These are phyloP conservation scores for Pseudocercospora cruenta DNA, from an alignment of 2,329 filamentous ascomycete genomes.

Conservation along the genomic window DNA sequence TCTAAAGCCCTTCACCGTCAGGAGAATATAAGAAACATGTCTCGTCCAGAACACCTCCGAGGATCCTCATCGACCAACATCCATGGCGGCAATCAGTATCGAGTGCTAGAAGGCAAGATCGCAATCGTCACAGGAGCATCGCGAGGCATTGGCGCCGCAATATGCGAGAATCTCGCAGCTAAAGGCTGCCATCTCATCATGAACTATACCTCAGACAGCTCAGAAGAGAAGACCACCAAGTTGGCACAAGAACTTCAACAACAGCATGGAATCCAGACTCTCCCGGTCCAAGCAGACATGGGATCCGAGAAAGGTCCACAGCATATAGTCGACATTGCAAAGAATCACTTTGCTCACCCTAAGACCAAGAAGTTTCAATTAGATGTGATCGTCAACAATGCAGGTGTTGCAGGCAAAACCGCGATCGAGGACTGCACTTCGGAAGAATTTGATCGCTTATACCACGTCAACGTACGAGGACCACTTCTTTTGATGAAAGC, in stretches of 20 bases:
- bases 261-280: slow-evolving; percentile 62
- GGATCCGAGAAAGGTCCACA: slow-evolving; percentile 63
- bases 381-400: slow-evolving; percentile 82
- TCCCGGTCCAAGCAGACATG: slow-evolving; percentile 73
- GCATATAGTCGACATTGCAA: slow-evolving; percentile 61
- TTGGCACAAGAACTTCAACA: slow-evolving; percentile 60
- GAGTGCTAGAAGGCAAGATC: slow-evolving; percentile 68
- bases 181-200: slow-evolving; percentile 72
- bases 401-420: slow-evolving; percentile 70
- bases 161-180: slow-evolving; percentile 70
- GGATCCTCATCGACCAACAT: slow-evolving; percentile 25
- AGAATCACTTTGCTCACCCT: slow-evolving; percentile 61
- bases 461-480: slow-evolving; percentile 79
- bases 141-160: slow-evolving; percentile 73
- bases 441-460: slow-evolving; percentile 71
- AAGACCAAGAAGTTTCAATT: slow-evolving; percentile 65
- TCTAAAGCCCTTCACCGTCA: too few species aligned
- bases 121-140: slow-evolving; percentile 80
- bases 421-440: slow-evolving; percentile 63
- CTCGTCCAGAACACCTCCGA: slow-evolving; percentile 23
- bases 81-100: slow-evolving; percentile 4
- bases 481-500: slow-evolving; percentile 79
- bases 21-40: slow-evolving; percentile 14
- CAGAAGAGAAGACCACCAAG: slow-evolving; percentile 53
- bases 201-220: slow-evolving; percentile 71